Evolutionary conservation across 805 yeast species (phyloP).

Genomic region (Wickerhamomyces subpelliculosus): DNA sequence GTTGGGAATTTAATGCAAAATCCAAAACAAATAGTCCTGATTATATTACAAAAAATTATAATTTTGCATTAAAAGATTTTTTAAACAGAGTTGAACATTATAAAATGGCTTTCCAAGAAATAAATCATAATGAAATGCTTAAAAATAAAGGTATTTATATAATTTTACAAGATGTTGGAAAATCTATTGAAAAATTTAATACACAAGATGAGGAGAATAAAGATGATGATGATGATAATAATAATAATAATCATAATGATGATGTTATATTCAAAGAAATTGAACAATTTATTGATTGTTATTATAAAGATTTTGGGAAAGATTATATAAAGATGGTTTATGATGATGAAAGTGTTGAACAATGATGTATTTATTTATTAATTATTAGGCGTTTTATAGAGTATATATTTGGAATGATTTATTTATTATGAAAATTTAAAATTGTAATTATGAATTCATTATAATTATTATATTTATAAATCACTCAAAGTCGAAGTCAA

Average conservation of each 20-base stretch:
- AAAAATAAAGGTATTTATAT: conserved; percentile 12
- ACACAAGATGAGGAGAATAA: no score
- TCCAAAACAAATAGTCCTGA: conserved; percentile 59
- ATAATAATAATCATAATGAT: conserved; percentile 14
- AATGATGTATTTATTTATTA: neutral
- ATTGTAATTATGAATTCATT: no score
- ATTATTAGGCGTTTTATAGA: no score
- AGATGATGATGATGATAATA: conserved; percentile 14
- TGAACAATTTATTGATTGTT: conserved; percentile 6
- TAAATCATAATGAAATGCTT: conserved; percentile 26
- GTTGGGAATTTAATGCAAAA: conserved; percentile 54
- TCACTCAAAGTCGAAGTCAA: no score
- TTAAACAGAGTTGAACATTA: conserved; percentile 49
- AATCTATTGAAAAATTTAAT: conserved; percentile 14
- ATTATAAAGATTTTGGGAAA: conserved; percentile 26
- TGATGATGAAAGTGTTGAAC: neutral
- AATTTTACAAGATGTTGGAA: conserved; percentile 16
- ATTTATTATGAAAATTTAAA: no score
- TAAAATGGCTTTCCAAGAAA: conserved; percentile 31
- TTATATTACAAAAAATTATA: conserved; percentile 45
- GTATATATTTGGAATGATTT: no score
- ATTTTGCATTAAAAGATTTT: conserved; percentile 51
- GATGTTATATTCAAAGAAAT: conserved; percentile 7
- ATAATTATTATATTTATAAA: no score
- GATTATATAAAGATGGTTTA: conserved; percentile 25